Evolutionary conservation across 192 early-diverging fungal genomes (phyloP).

Genomic region (Coemansia sp.): DNA sequence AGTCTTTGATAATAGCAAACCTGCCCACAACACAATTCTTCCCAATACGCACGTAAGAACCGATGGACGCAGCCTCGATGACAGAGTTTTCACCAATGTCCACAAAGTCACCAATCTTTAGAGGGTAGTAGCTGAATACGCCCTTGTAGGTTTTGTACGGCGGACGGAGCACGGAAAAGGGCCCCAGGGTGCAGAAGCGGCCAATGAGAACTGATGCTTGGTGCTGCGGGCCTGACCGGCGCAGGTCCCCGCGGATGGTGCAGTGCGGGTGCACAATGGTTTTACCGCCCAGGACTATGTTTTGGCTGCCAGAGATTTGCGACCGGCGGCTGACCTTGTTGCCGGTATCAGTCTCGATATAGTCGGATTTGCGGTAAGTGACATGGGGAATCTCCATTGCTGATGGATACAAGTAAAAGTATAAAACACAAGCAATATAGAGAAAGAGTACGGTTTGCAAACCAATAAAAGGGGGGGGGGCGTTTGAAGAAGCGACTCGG

Average conservation of each 20-base stretch:
- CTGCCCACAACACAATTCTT: slow-evolving; percentile 93
- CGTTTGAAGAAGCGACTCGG: slow-evolving; percentile 5
- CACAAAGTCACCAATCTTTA: slow-evolving; percentile 95
- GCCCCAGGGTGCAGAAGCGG: slow-evolving; percentile 78
- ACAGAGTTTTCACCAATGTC: slow-evolving; percentile 82
- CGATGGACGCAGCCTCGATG: slow-evolving; percentile 90
- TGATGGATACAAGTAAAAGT: neutral
- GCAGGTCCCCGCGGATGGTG: slow-evolving; percentile 91
- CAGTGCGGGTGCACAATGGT: slow-evolving; percentile 89
- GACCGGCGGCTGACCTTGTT: slow-evolving; percentile 95
- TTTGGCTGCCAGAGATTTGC: slow-evolving; percentile 90
- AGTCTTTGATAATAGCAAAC: slow-evolving; percentile 96
- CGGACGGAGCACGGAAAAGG: slow-evolving; percentile 78
- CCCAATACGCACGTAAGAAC: slow-evolving; percentile 86
- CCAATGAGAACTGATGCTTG: slow-evolving; percentile 90
- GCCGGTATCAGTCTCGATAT: slow-evolving; percentile 97
- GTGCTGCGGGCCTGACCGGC: slow-evolving; percentile 80
- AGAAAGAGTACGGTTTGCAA: neutral
- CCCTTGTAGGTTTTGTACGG: slow-evolving; percentile 92
- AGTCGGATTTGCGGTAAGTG: slow-evolving; percentile 79
- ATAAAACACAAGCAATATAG: neutral
- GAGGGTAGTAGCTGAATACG: slow-evolving; percentile 92
- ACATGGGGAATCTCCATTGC: slow-evolving; percentile 68
- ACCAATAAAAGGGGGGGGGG: neutral
- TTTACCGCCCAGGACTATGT: slow-evolving; percentile 96